A percentile compares a stretch with the other conserved stretches of the same genome.
These are phyloP conservation scores for Dioscorea zingiberensis DNA, from an alignment of 106 monocot genomes.

Conservation along the genomic window DNA sequence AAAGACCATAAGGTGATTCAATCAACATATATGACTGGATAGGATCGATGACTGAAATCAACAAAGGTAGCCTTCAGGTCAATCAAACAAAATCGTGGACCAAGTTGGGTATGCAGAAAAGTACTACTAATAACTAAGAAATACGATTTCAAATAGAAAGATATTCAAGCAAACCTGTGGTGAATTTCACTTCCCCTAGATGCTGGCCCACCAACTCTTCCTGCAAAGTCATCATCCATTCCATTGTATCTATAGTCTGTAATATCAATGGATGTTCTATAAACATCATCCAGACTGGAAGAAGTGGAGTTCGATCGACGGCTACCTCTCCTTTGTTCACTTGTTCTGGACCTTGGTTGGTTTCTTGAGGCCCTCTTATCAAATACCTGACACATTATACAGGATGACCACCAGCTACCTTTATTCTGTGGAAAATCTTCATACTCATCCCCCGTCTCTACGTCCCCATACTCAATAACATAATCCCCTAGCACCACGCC, in stretches of 20 bases:
- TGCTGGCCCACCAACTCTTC: conserved; percentile 6
- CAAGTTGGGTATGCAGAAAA: too few species aligned
- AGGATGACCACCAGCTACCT: conserved; percentile 49
- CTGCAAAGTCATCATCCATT: conserved; percentile 30
- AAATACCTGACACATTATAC: conserved; percentile 41
- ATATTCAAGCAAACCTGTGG: conserved; percentile 17
- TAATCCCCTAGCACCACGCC: conserved; percentile 73
- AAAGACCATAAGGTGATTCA: too few species aligned
- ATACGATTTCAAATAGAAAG: neutral
- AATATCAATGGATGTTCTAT: conserved; percentile 19
- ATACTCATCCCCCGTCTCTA: conserved; percentile 45
- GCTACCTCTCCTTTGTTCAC: conserved; percentile 12
- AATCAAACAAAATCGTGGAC: too few species aligned
- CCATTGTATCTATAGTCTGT: conserved; percentile 28
- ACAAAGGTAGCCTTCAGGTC: too few species aligned
- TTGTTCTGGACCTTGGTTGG: conserved; percentile 19
- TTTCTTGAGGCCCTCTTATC: conserved; percentile 40
- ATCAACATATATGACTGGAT: too few species aligned
- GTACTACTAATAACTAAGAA: too few species aligned
- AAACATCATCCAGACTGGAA: conserved; percentile 19
- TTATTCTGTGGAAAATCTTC: conserved; percentile 26
- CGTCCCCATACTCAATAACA: conserved; percentile 68
- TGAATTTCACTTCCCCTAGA: conserved; percentile 10
- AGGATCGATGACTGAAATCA: too few species aligned
- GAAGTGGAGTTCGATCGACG: conserved; percentile 14